phyloP scores from a whole-genome alignment of 2,329 filamentous ascomycete species.

The Cladosporium sp. region DNA sequence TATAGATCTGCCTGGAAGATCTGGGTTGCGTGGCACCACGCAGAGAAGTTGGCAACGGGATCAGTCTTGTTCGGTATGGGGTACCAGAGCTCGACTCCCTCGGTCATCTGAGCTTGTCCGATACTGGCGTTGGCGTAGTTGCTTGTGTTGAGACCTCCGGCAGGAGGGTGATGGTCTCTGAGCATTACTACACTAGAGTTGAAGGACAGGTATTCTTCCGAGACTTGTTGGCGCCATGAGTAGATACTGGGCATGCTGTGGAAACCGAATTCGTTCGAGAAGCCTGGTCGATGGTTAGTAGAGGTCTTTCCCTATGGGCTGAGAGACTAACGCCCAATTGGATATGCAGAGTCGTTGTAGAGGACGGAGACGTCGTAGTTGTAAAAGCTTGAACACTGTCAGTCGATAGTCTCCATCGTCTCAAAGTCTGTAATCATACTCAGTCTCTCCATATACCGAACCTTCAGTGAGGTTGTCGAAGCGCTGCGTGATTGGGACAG shows the following conservation, averaged over 20 bases:
- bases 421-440: slow-evolving; percentile 16
- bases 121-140: slow-evolving; percentile 42
- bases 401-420: neutral
- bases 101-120: slow-evolving; percentile 57
- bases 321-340: slow-evolving; percentile 39
- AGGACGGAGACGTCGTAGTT: slow-evolving; percentile 52
- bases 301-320: no score
- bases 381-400: slow-evolving; percentile 46
- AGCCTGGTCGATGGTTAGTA: slow-evolving; percentile 33
- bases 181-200: slow-evolving; percentile 54
- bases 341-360: slow-evolving; percentile 54
- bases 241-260: slow-evolving; percentile 60
- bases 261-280: slow-evolving; percentile 62
- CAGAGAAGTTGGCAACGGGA: slow-evolving; percentile 54
- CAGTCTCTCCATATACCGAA: slow-evolving; percentile 56
- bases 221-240: slow-evolving; percentile 53
- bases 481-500: slow-evolving; percentile 50
- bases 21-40: slow-evolving; percentile 60
- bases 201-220: slow-evolving; percentile 51
- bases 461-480: slow-evolving; percentile 53
- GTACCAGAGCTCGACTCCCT: slow-evolving; percentile 54
- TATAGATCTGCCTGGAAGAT: slow-evolving; percentile 63
- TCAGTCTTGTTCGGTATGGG: slow-evolving; percentile 53
- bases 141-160: slow-evolving; percentile 44
- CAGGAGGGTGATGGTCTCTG: slow-evolving; percentile 57